Evolutionary conservation across 306 rosid genomes (phyloP).

Genomic region (Prunus davidiana): DNA sequence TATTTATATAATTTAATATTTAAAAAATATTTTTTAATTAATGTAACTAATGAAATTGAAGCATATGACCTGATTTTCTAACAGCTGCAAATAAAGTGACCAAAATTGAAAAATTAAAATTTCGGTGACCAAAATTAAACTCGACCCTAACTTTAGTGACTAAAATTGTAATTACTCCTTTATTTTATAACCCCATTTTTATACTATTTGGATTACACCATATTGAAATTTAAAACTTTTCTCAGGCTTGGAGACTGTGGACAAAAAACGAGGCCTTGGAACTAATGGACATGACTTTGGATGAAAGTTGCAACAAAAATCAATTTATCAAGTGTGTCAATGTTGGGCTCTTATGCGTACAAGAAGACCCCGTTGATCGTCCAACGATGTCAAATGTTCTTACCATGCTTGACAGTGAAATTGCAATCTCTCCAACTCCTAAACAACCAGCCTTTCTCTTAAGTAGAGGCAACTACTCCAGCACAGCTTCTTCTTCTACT

Average conservation of each 20-base stretch:
- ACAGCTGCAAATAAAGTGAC: too few relatives aligned
- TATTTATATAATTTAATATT: too few relatives aligned
- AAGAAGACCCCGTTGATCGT: slow-evolving; percentile 51
- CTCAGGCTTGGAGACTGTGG: slow-evolving; percentile 52
- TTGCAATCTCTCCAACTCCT: slow-evolving; percentile 32
- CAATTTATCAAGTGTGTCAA: slow-evolving; percentile 36
- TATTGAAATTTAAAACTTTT: neutral
- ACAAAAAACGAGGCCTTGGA: slow-evolving; percentile 35
- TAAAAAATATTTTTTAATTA: too few relatives aligned
- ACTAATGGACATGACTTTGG: slow-evolving; percentile 32
- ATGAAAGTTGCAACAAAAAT: slow-evolving; percentile 24
- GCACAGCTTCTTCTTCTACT: neutral
- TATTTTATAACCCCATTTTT: neutral
- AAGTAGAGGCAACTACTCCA: slow-evolving; percentile 3
- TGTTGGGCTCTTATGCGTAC: slow-evolving; percentile 44
- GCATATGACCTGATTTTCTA: too few relatives aligned
- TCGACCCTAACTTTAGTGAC: too few relatives aligned
- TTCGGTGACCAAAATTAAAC: too few relatives aligned
- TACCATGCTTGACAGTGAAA: slow-evolving; percentile 43
- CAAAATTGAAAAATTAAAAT: too few relatives aligned
- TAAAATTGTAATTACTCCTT: too few relatives aligned
- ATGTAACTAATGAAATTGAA: too few relatives aligned
- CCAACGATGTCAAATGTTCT: slow-evolving; percentile 46
- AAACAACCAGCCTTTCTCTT: slow-evolving; percentile 39
- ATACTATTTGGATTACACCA: neutral